phyloP scores from a whole-genome alignment of 169 alveolate species.

The Ichthyophthirius multifiliis region DNA sequence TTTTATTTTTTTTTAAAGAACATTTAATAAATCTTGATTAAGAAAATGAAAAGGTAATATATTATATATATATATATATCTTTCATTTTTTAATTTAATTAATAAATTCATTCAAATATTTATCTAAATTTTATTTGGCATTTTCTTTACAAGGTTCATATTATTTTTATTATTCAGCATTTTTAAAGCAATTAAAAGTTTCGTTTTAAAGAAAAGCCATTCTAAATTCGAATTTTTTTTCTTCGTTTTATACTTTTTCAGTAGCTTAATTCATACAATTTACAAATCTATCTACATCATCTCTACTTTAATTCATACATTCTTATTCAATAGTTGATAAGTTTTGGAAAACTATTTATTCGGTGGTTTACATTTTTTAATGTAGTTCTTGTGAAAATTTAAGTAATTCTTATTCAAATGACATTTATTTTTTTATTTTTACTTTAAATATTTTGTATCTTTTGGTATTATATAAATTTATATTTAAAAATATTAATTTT shows the following conservation, averaged over 20 bases:
- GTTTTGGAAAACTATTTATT: neutral
- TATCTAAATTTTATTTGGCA: neutral
- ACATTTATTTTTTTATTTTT: no score
- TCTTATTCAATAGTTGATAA: neutral
- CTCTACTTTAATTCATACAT: neutral
- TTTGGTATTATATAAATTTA: no score
- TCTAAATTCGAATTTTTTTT: slow-evolving; percentile 4
- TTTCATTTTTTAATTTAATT: neutral
- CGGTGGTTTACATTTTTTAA: neutral
- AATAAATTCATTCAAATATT: neutral
- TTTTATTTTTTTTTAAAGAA: no score
- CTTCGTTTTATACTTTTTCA: neutral
- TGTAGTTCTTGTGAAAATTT: neutral
- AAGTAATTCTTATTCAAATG: neutral
- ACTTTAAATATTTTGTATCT: no score
- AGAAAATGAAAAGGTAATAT: no score
- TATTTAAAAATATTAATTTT: no score
- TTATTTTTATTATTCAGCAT: neutral
- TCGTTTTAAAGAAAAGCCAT: slow-evolving; percentile 9
- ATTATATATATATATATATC: no score
- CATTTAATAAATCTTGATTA: no score
- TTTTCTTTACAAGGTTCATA: neutral
- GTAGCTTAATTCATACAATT: neutral
- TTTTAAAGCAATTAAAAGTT: neutral
- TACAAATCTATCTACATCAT: slow-evolving; percentile 4